Base-by-base conservation (phyloP, 2,329 filamentous ascomycete species). In the Colletotrichum spinosum region DNA sequence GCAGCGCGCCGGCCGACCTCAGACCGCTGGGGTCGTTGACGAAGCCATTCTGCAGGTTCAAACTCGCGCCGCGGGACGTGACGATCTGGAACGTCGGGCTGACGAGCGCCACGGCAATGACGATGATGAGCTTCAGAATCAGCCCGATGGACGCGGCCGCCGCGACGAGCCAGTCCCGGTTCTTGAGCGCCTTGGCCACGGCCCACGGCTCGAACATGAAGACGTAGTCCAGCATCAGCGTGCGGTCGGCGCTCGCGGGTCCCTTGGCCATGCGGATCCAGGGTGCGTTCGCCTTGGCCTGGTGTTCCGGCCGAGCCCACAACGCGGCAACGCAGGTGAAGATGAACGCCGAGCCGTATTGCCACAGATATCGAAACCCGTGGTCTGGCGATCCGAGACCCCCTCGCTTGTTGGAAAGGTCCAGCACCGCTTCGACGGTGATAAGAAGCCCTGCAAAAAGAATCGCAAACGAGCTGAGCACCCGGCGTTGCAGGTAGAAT, bases 291-390 rank as follows among this genome's bases (percentile, higher is more conserved):
- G 71, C 68, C 45, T 76, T 77, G n/a, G 76, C 71, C 62, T 81
- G 79, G 57, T 76, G 78, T 52, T 81, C 79, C 9, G 78, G 77
- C 13, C 78, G 72, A 9, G 68, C 68, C 77, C 79, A 81, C 8
- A 74, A 41, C 11, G 72, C 73, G 5, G 76, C 74, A 13, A 77
- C 66, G 0, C 77, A 55, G 4, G 73, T 73, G 50, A 80, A 69
- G 11, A 80, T 60, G 9, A 75, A 71, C 0, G 76, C 74, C 2
- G 75, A 74, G 11, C 72, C 74, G 55, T 78, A 78, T 54, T 78
- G 75, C 74, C 77, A 80, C 34, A 79, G 55, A 39, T 79, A 79
- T 37, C 76, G 73, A 8, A 73, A 68, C 13, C 66, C 67, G 17
- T 69, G 57, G 37, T 70, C 67, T 0, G 69, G 72, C 8, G 70